These are phyloP conservation scores for Glycine tomentella DNA, from an alignment of 306 rosid species.

Conservation along the genomic window DNA sequence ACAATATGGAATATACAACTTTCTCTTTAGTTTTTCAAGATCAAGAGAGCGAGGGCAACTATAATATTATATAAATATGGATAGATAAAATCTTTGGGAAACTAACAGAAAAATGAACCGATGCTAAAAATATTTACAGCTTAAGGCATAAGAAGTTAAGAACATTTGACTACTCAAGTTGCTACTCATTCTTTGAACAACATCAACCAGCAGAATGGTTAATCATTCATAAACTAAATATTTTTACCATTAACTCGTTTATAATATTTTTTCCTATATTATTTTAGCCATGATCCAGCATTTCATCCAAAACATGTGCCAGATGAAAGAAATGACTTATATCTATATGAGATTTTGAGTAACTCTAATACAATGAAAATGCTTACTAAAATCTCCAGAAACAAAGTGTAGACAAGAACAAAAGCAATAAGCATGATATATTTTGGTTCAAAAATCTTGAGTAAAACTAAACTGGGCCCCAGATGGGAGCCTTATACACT, in stretches of 20 bases:
- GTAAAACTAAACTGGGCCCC: slow-evolving; percentile 4
- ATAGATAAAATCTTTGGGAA: background rate
- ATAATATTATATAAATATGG: background rate
- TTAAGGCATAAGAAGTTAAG: background rate
- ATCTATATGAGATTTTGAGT: background rate
- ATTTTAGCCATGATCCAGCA: background rate
- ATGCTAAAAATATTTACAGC: background rate
- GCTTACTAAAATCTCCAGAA: background rate
- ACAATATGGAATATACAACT: background rate
- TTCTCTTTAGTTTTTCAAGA: background rate
- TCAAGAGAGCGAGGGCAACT: background rate
- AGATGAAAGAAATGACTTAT: background rate
- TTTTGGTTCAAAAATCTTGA: slow-evolving; percentile 19
- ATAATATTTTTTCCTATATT: background rate
- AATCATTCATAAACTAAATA: background rate
- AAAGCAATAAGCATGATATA: background rate
- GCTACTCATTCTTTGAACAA: background rate
- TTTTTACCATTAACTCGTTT: background rate
- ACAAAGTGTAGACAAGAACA: slow-evolving; percentile 12
- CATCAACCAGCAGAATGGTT: background rate
- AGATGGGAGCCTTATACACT: slow-evolving; percentile 7
- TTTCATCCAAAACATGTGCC: background rate
- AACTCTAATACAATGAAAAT: too few relatives aligned
- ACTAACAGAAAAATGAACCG: slow-evolving; percentile 27
- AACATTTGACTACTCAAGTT: background rate